Conservation (phyloP, 257 asterid genomes). For the Cruciata laevipes region DNA sequence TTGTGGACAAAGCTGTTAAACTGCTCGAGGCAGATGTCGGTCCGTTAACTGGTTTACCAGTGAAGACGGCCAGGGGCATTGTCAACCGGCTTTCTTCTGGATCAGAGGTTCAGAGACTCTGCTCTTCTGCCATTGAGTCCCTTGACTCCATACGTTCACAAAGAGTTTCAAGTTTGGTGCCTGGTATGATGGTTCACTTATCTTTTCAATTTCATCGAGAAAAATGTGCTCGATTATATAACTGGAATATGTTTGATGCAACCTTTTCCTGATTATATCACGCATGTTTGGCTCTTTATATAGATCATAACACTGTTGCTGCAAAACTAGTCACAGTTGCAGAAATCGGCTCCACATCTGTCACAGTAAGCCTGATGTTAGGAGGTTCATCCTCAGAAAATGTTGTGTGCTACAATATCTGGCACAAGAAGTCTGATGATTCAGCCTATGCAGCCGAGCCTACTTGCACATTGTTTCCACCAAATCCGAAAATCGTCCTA, state of each 20-base stretch:
- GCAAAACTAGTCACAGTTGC: constrained; percentile 47
- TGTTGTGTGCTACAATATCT: constrained; percentile 30
- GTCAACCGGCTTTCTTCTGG: constrained; percentile 93
- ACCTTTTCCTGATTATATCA: not conserved
- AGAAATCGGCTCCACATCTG: constrained; percentile 37
- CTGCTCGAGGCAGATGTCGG: constrained; percentile 87
- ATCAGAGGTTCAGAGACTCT: constrained; percentile 70
- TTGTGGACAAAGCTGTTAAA: constrained; percentile 53
- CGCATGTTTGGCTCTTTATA: constrained; percentile 19
- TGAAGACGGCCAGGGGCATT: constrained; percentile 90
- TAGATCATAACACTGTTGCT: constrained; percentile 35
- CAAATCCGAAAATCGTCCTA: constrained; percentile 41
- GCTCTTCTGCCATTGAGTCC: constrained; percentile 60
- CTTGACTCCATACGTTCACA: constrained; percentile 46
- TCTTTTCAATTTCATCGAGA: not conserved
- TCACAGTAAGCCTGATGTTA: constrained; percentile 21
- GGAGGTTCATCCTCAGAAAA: constrained; percentile 28
- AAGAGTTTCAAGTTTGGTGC: constrained; percentile 25
- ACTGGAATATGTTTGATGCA: not conserved
- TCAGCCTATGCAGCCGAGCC: constrained; percentile 51
- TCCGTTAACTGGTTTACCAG: constrained; percentile 83
- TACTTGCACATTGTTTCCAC: constrained; percentile 48
- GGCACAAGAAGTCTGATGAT: constrained; percentile 70
- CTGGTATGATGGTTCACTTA: constrained; percentile 33
- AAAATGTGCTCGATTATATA: too few relatives aligned